A percentile compares a stretch with the other conserved stretches of the same genome.
phyloP scores from a whole-genome alignment of 2,329 filamentous ascomycete species.

The Magnaporthiopsis rhizophila region DNA sequence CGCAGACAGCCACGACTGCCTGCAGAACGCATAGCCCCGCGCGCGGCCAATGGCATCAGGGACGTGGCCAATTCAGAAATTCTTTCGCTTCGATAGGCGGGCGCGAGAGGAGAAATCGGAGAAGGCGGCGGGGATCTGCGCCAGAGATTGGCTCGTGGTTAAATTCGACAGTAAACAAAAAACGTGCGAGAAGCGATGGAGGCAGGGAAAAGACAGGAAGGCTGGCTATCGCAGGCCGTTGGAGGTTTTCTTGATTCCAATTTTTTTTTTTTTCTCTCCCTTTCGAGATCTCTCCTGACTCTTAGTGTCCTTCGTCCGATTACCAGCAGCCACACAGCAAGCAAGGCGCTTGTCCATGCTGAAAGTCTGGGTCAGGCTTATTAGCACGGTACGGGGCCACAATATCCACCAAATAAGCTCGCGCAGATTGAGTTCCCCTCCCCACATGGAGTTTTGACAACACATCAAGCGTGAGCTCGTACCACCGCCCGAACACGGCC shows the following conservation, averaged over 20 bases:
- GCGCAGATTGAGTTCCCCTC: not conserved
- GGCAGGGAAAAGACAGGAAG: not conserved
- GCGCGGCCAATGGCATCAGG: conserved; percentile 11
- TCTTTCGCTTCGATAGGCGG: not conserved
- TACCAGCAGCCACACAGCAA: not conserved
- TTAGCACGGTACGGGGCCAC: not conserved
- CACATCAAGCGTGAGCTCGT: conserved; percentile 2
- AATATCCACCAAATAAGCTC: conserved; percentile 6
- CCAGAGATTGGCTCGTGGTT: not conserved
- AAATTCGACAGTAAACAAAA: not conserved
- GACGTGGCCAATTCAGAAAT: not conserved
- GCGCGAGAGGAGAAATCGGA: not conserved
- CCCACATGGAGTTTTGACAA: conserved; percentile 2
- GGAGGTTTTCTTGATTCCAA: not conserved
- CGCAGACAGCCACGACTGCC: conserved; percentile 40
- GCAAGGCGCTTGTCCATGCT: too few relatives aligned
- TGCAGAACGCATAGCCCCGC: conserved; percentile 26
- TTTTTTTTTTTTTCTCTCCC: not conserved
- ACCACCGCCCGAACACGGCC: not conserved
- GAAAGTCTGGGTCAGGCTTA: not conserved
- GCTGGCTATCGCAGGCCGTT: too few relatives aligned
- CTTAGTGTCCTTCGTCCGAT: not conserved
- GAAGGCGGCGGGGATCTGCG: not conserved
- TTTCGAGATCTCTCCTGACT: not conserved
- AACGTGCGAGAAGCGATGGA: not conserved